Evolutionary conservation across 2,329 filamentous ascomycete genomes (phyloP), one percentile per base, ranked within the genome.

Genomic region (Grosmannia huntii): DNA sequence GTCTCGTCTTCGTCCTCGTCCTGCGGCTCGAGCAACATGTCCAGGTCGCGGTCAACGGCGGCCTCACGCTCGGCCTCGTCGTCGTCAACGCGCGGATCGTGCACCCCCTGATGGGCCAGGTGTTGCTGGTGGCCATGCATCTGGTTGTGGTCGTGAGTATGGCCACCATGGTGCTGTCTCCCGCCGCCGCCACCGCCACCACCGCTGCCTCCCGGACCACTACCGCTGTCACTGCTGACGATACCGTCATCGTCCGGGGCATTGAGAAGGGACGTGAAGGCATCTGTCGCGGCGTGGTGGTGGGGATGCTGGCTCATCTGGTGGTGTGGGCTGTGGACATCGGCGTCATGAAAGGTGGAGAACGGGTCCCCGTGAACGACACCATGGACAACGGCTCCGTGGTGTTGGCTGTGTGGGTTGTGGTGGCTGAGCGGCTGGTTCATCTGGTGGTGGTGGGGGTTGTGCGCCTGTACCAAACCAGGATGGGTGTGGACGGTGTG

Each of bases 201-300:
- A 4, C 57, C 46, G 9, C 57, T 31, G 19, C 59, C 27, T 14
- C 36, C 25, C 2, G 59, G 31, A 12, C 48, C 44, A 10, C 46
- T 44, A 3, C 55, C 49, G 16, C 51, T 41, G 52, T 60, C 59
- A 27, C 58, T 51, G n/a, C 52, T 55, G 31, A 59, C 60, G 12
- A 60, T 28, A 11, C 58, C 61, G 48, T 64, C 62, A 28, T 63
- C 73, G 59, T 73, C 75, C 0, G 74, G 73, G 1, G 75, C 77
- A 64, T 77, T 74, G 3, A 82, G 73, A 2, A 82, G 68, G 0
- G 77, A 76, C 58, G 81, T 78, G 64, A 82, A 81, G 51, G 70
- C 70, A 51, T 80, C 75, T 0, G 76, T 69, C 28, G 78, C 74
- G 4, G 72, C 65, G 58, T 67, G 67, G 21, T 69, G 63, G 57